Percentiles rank a stretch among this genome's conserved stretches.
These are phyloP conservation scores for Chamaecyparis obtusa DNA, from an alignment of 75 land plant species.

Conservation along the genomic window DNA sequence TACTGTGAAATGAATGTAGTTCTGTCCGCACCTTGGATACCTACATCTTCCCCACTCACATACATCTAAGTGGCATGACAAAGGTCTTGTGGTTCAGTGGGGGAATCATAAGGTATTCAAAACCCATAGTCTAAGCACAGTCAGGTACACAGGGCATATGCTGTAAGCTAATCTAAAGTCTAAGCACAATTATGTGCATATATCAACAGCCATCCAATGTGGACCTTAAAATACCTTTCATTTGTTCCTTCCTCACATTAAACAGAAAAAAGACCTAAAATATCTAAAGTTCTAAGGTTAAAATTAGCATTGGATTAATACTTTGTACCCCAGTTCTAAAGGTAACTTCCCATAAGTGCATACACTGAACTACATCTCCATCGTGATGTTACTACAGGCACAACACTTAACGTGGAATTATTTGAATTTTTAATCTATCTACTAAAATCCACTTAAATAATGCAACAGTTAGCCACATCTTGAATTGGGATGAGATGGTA, in stretches of 20 bases:
- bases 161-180: neutral
- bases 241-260: neutral
- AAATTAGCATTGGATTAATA: neutral
- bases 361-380: neutral
- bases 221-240: neutral
- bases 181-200: neutral
- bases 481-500: conserved; percentile 16
- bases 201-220: neutral
- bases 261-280: neutral
- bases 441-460: neutral
- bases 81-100: neutral
- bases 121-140: neutral
- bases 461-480: neutral
- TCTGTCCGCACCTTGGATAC: neutral
- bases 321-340: neutral
- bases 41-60: neutral
- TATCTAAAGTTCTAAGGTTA: neutral
- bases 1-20: neutral
- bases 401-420: neutral
- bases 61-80: neutral
- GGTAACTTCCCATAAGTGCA: neutral
- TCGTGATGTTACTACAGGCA: neutral
- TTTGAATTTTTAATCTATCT: neutral
- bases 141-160: neutral
- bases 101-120: neutral